phyloP scores from a whole-genome alignment of 352 stramenopile species.

The Phytophthora nicotianae region DNA sequence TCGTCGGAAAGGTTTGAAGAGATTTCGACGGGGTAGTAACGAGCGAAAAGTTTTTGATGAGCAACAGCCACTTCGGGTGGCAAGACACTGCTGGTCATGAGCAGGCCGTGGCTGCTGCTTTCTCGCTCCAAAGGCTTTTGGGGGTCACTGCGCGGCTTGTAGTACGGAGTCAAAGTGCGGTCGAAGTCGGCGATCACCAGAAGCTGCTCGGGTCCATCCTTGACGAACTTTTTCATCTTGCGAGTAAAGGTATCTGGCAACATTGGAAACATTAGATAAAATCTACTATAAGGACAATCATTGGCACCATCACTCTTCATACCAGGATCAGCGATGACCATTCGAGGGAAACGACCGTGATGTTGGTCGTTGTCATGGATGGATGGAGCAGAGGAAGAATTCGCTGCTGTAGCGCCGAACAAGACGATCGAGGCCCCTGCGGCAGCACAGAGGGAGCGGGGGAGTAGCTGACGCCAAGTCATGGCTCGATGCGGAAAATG shows the following conservation, averaged over 20 bases:
- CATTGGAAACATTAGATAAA: slow-evolving; percentile 3
- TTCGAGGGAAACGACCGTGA: slow-evolving; percentile 20
- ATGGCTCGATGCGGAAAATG: slow-evolving; percentile 16
- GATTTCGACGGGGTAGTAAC: slow-evolving; percentile 72
- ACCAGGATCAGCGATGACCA: slow-evolving; percentile 33
- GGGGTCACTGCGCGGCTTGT: slow-evolving; percentile 23
- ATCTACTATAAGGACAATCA: not conserved
- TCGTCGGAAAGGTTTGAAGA: slow-evolving; percentile 54
- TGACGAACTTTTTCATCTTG: slow-evolving; percentile 75
- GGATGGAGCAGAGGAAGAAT: not conserved
- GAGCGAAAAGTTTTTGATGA: slow-evolving; percentile 51
- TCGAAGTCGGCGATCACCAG: slow-evolving; percentile 81
- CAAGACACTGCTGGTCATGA: slow-evolving; percentile 33
- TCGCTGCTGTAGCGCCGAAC: not conserved
- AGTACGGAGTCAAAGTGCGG: slow-evolving; percentile 69
- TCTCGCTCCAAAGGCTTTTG: slow-evolving; percentile 19
- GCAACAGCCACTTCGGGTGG: slow-evolving; percentile 15
- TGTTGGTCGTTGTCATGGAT: slow-evolving; percentile 21
- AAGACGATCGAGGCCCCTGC: slow-evolving; percentile 11
- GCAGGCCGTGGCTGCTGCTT: slow-evolving; percentile 33
- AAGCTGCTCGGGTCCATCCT: slow-evolving; percentile 62
- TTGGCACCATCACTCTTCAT: not conserved
- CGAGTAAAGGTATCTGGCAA: slow-evolving; percentile 60
- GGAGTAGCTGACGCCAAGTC: slow-evolving; percentile 17
- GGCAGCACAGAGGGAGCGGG: slow-evolving; percentile 9